Evolutionary conservation across 1,139 yeast genomes (phyloP).

Genomic region (Nakaseomyces uthaithaninus): DNA sequence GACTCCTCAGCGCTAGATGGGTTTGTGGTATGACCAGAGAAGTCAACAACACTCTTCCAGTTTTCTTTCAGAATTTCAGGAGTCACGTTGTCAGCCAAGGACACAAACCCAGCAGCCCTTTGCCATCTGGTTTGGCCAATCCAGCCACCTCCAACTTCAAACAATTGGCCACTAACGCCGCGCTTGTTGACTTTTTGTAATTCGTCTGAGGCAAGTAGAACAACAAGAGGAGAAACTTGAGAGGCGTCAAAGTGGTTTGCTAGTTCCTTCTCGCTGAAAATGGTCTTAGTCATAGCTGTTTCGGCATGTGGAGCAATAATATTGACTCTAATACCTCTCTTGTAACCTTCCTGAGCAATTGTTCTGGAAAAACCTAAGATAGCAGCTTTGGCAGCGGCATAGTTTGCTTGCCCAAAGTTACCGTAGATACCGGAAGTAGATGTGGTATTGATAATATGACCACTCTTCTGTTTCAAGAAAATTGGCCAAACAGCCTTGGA

Average conservation of each 20-base stretch:
- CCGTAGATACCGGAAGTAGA: slow-evolving; percentile 97
- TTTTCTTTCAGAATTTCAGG: slow-evolving; percentile 68
- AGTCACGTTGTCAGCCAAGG: slow-evolving; percentile 42
- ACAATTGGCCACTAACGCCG: slow-evolving; percentile 51
- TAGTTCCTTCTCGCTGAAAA: slow-evolving; percentile 68
- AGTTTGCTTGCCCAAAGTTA: slow-evolving; percentile 95
- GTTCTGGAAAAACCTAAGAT: slow-evolving; percentile 80
- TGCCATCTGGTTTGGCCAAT: slow-evolving; percentile 93
- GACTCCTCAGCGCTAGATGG: slow-evolving; percentile 70
- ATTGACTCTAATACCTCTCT: slow-evolving; percentile 65
- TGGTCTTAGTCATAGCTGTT: slow-evolving; percentile 90
- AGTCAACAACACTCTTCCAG: slow-evolving; percentile 61
- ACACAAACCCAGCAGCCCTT: slow-evolving; percentile 78
- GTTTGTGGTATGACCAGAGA: slow-evolving; percentile 39
- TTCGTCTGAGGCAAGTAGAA: slow-evolving; percentile 66
- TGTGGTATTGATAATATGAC: slow-evolving; percentile 79
- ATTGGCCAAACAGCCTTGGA: slow-evolving; percentile 92
- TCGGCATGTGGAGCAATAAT: slow-evolving; percentile 96
- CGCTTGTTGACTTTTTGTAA: slow-evolving; percentile 37
- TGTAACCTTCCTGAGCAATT: slow-evolving; percentile 84
- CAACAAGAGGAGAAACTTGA: slow-evolving; percentile 85
- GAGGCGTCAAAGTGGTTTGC: slow-evolving; percentile 77
- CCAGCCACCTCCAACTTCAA: slow-evolving; percentile 88
- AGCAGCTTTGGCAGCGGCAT: slow-evolving; percentile 88
- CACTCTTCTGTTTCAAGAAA: slow-evolving; percentile 67